phyloP scores from a whole-genome alignment of 2,329 filamentous ascomycete genomes.

The Lecanicillium sp. region DNA sequence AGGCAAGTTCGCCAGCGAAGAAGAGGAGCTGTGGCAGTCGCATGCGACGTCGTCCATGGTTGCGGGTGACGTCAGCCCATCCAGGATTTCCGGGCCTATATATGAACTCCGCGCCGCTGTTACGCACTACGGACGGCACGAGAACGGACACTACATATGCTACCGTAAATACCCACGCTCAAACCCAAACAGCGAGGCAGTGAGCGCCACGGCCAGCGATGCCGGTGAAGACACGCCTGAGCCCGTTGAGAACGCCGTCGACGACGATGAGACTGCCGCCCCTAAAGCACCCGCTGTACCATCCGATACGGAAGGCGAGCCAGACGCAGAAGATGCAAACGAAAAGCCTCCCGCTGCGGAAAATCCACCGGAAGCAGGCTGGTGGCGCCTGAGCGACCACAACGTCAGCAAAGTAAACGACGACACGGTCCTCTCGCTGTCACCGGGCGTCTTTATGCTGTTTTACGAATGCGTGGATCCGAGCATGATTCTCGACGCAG shows the following conservation, averaged over 20 bases:
- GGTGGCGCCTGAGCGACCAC: constrained; percentile 87
- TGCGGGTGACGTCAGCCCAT: constrained; percentile 41
- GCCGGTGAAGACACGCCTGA: too few relatives aligned
- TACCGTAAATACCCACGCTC: constrained; percentile 61
- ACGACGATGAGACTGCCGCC: too few relatives aligned
- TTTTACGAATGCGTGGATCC: constrained; percentile 78
- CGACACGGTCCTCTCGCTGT: constrained; percentile 63
- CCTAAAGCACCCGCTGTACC: background rate
- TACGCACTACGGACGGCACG: constrained; percentile 83
- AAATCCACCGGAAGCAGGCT: constrained; percentile 13
- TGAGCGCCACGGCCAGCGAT: background rate
- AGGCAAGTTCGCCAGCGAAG: constrained; percentile 11
- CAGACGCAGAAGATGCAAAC: background rate
- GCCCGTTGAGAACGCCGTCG: too few relatives aligned
- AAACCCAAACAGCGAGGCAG: background rate
- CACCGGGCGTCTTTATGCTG: constrained; percentile 82
- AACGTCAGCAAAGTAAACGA: constrained; percentile 70
- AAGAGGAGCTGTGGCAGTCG: constrained; percentile 60
- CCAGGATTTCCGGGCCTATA: constrained; percentile 47
- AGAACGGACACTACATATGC: constrained; percentile 93
- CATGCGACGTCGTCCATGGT: constrained; percentile 70
- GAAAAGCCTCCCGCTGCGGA: background rate
- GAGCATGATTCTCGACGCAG: constrained; percentile 33
- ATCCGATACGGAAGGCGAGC: background rate
- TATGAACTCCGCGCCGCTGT: constrained; percentile 80